A percentile compares a stretch with the other conserved stretches of the same genome.
Evolutionary conservation across 1,139 yeast genomes (phyloP).

Genomic region (Lodderomyces orthopsilosis): DNA sequence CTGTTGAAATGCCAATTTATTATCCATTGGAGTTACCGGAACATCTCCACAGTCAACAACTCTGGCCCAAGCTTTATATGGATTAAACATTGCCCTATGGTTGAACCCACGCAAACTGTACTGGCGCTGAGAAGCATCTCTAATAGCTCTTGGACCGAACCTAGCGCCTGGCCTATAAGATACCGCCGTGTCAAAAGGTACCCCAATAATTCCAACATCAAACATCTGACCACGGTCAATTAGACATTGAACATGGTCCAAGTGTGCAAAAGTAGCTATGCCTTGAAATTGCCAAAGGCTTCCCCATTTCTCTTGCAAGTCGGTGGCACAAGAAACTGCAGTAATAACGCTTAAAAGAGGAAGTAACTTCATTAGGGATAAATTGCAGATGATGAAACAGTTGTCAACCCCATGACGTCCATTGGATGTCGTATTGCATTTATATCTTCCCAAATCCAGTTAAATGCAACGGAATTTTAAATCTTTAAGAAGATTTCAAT

Average conservation of each 20-base stretch:
- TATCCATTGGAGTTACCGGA: conserved; percentile 78
- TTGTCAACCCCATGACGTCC: background rate
- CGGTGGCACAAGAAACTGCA: conserved; percentile 16
- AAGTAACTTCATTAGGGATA: background rate
- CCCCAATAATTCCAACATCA: conserved; percentile 71
- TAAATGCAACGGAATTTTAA: background rate
- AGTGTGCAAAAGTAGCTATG: conserved; percentile 70
- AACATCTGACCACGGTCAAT: conserved; percentile 43
- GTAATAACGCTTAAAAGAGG: background rate
- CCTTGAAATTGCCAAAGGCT: conserved; percentile 69
- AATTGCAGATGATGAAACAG: background rate
- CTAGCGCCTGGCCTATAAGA: conserved; percentile 76
- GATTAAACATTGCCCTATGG: conserved; percentile 61
- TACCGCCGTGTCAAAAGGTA: conserved; percentile 76
- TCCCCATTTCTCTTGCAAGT: conserved; percentile 58
- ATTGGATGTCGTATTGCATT: background rate
- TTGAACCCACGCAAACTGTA: conserved; percentile 65
- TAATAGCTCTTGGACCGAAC: conserved; percentile 75
- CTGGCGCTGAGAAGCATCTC: conserved; percentile 74
- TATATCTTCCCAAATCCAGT: background rate
- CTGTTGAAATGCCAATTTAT: conserved; percentile 62
- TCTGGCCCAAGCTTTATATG: conserved; percentile 65
- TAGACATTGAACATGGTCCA: conserved; percentile 58
- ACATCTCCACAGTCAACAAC: conserved; percentile 79
- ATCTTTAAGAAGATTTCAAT: background rate